These are phyloP conservation scores for fission yeast (Schizosaccharomyces pombe) DNA, from an alignment of 805 yeast species.

Conservation along the genomic window DNA sequence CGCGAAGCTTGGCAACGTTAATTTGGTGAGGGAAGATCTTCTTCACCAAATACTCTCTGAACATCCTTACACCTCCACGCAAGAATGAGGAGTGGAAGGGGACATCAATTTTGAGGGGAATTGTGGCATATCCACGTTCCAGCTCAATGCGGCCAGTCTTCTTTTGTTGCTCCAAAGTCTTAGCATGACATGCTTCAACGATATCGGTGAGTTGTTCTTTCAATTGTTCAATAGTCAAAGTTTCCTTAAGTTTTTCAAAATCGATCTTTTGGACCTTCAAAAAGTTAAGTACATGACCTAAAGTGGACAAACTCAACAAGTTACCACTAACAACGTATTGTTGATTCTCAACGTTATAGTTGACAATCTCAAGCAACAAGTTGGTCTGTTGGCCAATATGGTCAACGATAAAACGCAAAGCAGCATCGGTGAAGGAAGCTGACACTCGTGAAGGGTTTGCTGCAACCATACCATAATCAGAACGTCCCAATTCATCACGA, in stretches of 20 bases:
- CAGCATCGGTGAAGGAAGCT: slow-evolving; percentile 73
- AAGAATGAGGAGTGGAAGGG: slow-evolving; percentile 99
- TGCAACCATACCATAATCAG: slow-evolving; percentile 98
- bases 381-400: slow-evolving; percentile 61
- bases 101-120: slow-evolving; percentile 97
- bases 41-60: slow-evolving; percentile 90
- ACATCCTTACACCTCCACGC: slow-evolving; percentile 96
- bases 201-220: slow-evolving; percentile 73
- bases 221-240: slow-evolving; percentile 67
- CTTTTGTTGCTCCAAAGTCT: slow-evolving; percentile 71
- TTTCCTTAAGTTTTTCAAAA: slow-evolving; percentile 63
- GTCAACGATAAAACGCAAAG: slow-evolving; percentile 80
- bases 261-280: slow-evolving; percentile 86
- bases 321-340: slow-evolving; percentile 99
- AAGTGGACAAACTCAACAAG: slow-evolving; percentile 76
- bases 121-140: slow-evolving; percentile 93
- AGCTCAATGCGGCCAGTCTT: slow-evolving; percentile 48
- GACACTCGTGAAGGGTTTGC: slow-evolving; percentile 88
- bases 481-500: slow-evolving; percentile 82
- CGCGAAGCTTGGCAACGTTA: slow-evolving; percentile 76
- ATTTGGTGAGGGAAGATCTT: slow-evolving; percentile 87
- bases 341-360: slow-evolving; percentile 92
- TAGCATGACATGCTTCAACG: slow-evolving; percentile 60
- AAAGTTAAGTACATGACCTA: slow-evolving; percentile 80
- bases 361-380: slow-evolving; percentile 94